Evolutionary conservation across 177 flowering plant genomes (phyloP).

Genomic region (Vitis hybrid): DNA sequence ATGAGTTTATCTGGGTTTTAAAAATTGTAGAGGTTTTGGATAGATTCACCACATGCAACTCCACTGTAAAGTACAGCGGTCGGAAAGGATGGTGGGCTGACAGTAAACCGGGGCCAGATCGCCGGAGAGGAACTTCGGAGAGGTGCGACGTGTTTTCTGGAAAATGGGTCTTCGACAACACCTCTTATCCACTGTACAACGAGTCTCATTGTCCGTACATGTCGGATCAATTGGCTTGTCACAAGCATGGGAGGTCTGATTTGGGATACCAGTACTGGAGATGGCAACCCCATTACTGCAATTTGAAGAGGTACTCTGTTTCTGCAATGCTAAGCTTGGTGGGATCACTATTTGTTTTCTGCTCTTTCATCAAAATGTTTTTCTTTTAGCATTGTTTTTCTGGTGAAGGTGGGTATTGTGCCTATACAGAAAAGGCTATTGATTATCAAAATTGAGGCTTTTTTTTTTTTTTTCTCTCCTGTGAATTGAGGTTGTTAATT

Average conservation of each 20-base stretch:
- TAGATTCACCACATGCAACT: constrained; percentile 66
- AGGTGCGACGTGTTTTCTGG: constrained; percentile 76
- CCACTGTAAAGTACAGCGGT: constrained; percentile 60
- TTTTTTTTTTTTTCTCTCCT: neutral
- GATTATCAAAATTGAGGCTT: neutral
- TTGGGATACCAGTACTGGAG: constrained; percentile 77
- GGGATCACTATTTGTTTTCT: neutral
- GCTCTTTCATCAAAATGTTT: neutral
- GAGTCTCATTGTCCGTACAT: constrained; percentile 81
- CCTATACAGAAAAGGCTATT: too few relatives aligned
- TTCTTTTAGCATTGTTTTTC: constrained; percentile 8
- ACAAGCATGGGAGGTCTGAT: constrained; percentile 77
- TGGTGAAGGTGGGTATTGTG: neutral
- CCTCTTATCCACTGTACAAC: constrained; percentile 59
- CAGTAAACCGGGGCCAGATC: constrained; percentile 6
- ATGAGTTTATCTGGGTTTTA: constrained; percentile 10
- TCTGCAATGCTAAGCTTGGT: neutral
- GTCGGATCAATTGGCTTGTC: constrained; percentile 87
- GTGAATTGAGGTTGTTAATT: neutral
- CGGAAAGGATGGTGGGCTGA: constrained; percentile 31
- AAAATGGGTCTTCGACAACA: constrained; percentile 76
- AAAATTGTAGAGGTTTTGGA: constrained; percentile 58
- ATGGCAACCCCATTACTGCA: constrained; percentile 85
- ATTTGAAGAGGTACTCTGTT: constrained; percentile 58
- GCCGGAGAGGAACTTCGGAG: constrained; percentile 29